Evolutionary conservation across 129 eudicot genomes (phyloP).

Genomic region (Arctium lappa): DNA sequence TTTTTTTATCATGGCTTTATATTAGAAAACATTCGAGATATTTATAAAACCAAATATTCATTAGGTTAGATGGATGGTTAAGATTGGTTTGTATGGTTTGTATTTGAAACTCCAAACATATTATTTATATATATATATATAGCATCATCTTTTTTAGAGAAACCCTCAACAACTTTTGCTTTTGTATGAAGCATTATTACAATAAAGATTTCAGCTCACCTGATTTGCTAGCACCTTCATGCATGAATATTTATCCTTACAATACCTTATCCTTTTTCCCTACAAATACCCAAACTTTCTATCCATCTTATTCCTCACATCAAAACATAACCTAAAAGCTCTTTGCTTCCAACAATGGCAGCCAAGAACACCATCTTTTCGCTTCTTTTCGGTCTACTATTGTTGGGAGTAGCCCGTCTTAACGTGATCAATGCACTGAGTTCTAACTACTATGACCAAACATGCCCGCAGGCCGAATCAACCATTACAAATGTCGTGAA

Average conservation of each 20-base stretch:
- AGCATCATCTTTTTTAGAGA: conserved; percentile 5
- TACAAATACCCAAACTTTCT: conserved; percentile 25
- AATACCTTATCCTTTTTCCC: conserved; percentile 5
- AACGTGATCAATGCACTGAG: conserved; percentile 36
- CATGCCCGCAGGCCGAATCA: conserved; percentile 58
- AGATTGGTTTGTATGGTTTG: too few relatives aligned
- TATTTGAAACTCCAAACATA: too few relatives aligned
- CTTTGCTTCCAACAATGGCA: conserved; percentile 32
- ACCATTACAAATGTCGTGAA: conserved; percentile 42
- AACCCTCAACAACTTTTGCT: conserved; percentile 10
- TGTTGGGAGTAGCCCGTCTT: conserved; percentile 17
- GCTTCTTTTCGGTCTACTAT: conserved; percentile 1
- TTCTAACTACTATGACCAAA: conserved; percentile 56
- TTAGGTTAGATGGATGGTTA: too few relatives aligned
- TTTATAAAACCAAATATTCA: too few relatives aligned
- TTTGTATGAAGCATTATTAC: conserved; percentile 13
- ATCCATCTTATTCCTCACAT: conserved; percentile 11
- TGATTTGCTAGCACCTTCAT: conserved; percentile 36
- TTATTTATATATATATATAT: too few relatives aligned
- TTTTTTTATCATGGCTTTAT: too few relatives aligned
- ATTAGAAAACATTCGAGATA: too few relatives aligned
- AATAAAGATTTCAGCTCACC: conserved; percentile 44
- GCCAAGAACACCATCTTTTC: conserved; percentile 26
- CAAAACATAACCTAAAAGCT: neutral
- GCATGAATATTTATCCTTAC: conserved; percentile 17